phyloP scores from a whole-genome alignment of 495 filamentous ascomycete species.

The Podospora fimiseda region DNA sequence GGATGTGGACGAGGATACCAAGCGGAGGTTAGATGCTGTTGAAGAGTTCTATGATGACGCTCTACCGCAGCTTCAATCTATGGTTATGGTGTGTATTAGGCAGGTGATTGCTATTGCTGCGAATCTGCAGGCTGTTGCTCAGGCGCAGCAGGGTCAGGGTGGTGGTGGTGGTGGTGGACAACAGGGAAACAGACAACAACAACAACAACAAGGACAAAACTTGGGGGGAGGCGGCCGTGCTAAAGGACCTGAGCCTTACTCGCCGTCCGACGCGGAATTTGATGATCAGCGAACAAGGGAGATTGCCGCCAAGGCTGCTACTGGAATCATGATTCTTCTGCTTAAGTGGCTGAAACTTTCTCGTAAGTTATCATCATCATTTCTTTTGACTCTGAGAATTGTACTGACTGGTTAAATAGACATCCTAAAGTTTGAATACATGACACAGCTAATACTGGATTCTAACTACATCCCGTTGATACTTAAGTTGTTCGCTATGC shows the following conservation, averaged over 20 bases:
- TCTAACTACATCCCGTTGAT: conserved; percentile 89
- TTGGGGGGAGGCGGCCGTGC: conserved; percentile 23
- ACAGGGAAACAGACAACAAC: too few relatives aligned
- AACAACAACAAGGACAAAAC: conserved; percentile 33
- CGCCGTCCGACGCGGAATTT: conserved; percentile 58
- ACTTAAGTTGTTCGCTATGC: conserved; percentile 84
- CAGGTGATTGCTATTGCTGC: conserved; percentile 77
- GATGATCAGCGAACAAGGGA: conserved; percentile 76
- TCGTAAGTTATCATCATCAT: conserved; percentile 55
- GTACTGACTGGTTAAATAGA: conserved; percentile 47
- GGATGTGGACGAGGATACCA: conserved; percentile 47
- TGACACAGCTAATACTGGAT: conserved; percentile 87
- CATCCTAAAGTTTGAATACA: conserved; percentile 90
- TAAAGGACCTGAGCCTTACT: conserved; percentile 32
- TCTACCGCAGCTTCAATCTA: conserved; percentile 79
- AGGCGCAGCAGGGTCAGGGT: conserved; percentile 26
- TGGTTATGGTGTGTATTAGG: conserved; percentile 91
- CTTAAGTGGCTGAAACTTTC: conserved; percentile 96
- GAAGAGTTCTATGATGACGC: conserved; percentile 73
- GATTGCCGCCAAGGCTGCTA: conserved; percentile 84
- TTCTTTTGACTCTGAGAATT: too few relatives aligned
- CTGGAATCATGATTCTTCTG: conserved; percentile 73
- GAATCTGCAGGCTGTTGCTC: conserved; percentile 31
- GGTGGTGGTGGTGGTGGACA: too few relatives aligned
- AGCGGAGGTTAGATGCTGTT: conserved; percentile 63